Evolutionary conservation across 495 filamentous ascomycete species (phyloP).

Genomic region (Neohortaea acidophila): DNA sequence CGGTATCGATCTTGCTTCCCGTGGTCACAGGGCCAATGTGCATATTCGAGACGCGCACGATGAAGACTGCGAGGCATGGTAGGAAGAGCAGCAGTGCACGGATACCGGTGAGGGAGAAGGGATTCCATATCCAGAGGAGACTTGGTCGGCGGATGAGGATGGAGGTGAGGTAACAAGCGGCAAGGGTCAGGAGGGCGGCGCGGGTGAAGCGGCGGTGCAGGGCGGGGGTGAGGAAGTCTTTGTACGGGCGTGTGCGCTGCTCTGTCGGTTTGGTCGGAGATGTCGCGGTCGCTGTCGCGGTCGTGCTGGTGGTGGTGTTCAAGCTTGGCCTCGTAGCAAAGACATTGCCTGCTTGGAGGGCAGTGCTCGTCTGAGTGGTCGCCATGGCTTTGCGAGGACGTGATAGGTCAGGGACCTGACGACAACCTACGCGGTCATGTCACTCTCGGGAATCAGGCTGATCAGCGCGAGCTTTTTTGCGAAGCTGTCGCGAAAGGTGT

Average conservation of each 20-base stretch:
- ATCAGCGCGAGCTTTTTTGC: too few relatives aligned
- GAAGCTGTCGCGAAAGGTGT: too few relatives aligned
- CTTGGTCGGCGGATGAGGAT: conserved; percentile 35
- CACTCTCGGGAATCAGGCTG: too few relatives aligned
- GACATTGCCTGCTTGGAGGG: not conserved
- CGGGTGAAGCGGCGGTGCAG: conserved; percentile 74
- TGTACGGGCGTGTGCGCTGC: conserved; percentile 46
- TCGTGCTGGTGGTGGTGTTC: too few relatives aligned
- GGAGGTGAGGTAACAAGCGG: conserved; percentile 59
- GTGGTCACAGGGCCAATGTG: conserved; percentile 63
- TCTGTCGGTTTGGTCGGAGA: not conserved
- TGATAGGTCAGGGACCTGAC: too few relatives aligned
- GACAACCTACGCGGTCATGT: too few relatives aligned
- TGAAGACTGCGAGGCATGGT: conserved; percentile 48
- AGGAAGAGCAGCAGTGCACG: conserved; percentile 61
- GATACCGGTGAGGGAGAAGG: conserved; percentile 25
- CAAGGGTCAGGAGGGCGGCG: conserved; percentile 48
- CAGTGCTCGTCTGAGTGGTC: conserved; percentile 24
- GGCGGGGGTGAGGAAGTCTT: conserved; percentile 79
- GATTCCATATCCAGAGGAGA: conserved; percentile 11
- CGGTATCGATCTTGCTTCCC: conserved; percentile 46
- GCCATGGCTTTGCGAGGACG: conserved; percentile 29
- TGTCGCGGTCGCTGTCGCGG: not conserved
- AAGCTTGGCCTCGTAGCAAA: not conserved
- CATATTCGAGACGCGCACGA: conserved; percentile 73